These are phyloP conservation scores for Mycena sanguinolenta DNA, from an alignment of 768 basidiomycete genomes.

Conservation along the genomic window DNA sequence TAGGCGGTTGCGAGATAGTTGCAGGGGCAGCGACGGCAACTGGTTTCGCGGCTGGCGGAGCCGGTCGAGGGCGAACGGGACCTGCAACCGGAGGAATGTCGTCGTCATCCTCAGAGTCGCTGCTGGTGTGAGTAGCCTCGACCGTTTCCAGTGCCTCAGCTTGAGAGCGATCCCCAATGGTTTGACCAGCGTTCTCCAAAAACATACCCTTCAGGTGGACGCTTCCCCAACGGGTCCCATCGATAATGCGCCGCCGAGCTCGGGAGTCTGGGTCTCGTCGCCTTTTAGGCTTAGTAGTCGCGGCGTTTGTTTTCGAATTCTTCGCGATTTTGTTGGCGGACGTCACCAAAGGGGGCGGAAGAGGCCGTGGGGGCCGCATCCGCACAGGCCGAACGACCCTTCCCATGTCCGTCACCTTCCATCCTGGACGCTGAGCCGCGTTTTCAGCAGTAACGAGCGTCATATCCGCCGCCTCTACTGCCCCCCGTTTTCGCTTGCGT, in stretches of 20 bases:
- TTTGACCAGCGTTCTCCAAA: constrained; percentile 56
- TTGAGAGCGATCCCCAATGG: neutral
- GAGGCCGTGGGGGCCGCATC: constrained; percentile 77
- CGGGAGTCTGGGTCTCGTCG: constrained; percentile 66
- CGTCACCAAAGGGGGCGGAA: constrained; percentile 54
- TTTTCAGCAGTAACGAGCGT: constrained; percentile 71
- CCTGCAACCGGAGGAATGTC: constrained; percentile 3
- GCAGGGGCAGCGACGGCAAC: constrained; percentile 21
- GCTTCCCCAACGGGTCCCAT: constrained; percentile 80
- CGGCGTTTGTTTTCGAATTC: constrained; percentile 37
- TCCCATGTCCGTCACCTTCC: constrained; percentile 78
- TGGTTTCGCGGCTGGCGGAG: constrained; percentile 3
- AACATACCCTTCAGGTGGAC: constrained; percentile 79
- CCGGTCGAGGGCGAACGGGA: neutral
- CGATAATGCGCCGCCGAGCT: constrained; percentile 75
- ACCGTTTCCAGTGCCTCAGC: constrained; percentile 20
- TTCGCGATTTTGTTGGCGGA: constrained; percentile 27
- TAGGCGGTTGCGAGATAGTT: constrained; percentile 10
- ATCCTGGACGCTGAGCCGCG: constrained; percentile 65
- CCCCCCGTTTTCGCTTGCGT: constrained; percentile 59
- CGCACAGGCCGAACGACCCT: constrained; percentile 75
- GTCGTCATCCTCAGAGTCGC: constrained; percentile 33
- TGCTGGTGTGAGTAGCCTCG: constrained; percentile 36
- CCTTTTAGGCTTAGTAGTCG: constrained; percentile 60
- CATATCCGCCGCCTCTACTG: constrained; percentile 72